A percentile compares a stretch with the other conserved stretches of the same genome.
Conservation (phyloP, 179 eudicot genomes). For the Beta lomatogona region DNA sequence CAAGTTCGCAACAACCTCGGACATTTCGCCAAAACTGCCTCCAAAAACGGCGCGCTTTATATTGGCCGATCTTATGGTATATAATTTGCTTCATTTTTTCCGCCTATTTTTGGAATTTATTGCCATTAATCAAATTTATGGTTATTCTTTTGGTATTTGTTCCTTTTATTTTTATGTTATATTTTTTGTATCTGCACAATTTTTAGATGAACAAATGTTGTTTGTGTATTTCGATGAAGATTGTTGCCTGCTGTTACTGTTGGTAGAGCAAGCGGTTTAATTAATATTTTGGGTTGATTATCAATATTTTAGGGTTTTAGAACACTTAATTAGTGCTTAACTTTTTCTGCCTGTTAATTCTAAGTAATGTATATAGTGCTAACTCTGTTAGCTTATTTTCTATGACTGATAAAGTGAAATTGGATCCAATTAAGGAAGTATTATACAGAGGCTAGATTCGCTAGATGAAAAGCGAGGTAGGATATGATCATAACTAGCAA, state of each 20-base stretch:
- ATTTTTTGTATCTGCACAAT: neutral
- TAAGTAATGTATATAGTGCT: neutral
- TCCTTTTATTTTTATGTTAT: neutral
- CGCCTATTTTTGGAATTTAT: neutral
- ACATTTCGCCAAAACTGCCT: slow-evolving; percentile 18
- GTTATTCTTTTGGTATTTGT: neutral
- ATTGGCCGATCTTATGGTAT: slow-evolving; percentile 32
- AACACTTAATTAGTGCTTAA: neutral
- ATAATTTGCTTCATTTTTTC: no score
- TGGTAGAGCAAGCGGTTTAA: no score
- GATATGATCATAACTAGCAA: neutral
- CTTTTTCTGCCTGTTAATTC: neutral
- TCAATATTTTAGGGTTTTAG: neutral
- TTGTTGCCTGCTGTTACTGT: neutral
- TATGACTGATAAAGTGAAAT: neutral
- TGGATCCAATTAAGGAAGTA: neutral
- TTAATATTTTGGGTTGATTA: neutral
- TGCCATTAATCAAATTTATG: neutral
- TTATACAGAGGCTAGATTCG: neutral
- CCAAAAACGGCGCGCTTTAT: slow-evolving; percentile 26
- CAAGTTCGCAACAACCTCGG: slow-evolving; percentile 26
- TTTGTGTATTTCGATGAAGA: neutral
- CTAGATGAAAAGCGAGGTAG: neutral
- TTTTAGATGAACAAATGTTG: neutral
- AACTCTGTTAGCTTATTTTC: neutral